phyloP scores from a whole-genome alignment of 1,284 basidiomycete genomes.

The Phellinidium pouzarii region DNA sequence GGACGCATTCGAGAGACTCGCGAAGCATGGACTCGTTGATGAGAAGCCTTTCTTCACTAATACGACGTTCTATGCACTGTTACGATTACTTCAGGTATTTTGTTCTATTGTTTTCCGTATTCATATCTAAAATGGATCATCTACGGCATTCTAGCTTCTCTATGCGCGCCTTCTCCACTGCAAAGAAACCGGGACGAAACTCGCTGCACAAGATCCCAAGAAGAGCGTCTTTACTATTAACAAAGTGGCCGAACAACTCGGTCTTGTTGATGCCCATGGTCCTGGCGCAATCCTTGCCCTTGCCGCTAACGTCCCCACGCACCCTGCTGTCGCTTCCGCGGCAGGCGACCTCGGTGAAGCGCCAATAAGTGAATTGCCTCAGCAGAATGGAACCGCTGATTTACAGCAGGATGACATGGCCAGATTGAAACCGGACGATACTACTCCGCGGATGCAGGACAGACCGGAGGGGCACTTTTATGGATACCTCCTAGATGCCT shows the following conservation, averaged over 20 bases:
- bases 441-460: constrained; percentile 21
- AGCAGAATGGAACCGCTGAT: not conserved
- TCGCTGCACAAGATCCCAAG: constrained; percentile 53
- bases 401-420: not conserved
- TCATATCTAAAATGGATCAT: not conserved
- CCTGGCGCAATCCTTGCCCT: constrained; percentile 60
- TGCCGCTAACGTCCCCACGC: constrained; percentile 48
- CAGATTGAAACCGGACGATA: constrained; percentile 12
- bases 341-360: not conserved
- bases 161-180: constrained; percentile 86
- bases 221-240: constrained; percentile 48
- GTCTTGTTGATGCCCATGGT: constrained; percentile 71
- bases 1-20: constrained; percentile 11
- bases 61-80: constrained; percentile 86
- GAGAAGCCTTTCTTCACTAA: constrained; percentile 77
- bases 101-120: constrained; percentile 8
- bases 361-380: not conserved
- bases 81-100: constrained; percentile 82
- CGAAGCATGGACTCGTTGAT: constrained; percentile 13
- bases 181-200: constrained; percentile 70
- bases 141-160: constrained; percentile 52
- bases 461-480: constrained; percentile 64
- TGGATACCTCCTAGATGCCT: constrained; percentile 84
- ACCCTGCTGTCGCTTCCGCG: constrained; percentile 23
- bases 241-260: constrained; percentile 66